phyloP scores from a whole-genome alignment of 2,329 filamentous ascomycete species.

The Claviceps monticola region DNA sequence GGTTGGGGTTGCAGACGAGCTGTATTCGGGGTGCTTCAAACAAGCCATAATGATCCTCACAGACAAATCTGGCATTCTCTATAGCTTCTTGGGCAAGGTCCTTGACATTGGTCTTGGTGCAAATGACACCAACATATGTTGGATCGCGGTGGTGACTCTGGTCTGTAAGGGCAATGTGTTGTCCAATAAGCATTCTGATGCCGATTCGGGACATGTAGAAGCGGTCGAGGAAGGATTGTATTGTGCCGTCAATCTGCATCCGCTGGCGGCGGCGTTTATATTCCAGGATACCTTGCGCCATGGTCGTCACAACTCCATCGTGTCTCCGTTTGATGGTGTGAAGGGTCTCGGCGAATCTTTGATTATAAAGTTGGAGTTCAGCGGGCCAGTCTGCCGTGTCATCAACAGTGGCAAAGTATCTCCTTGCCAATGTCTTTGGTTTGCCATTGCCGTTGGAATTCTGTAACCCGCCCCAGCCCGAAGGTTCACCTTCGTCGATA shows the following conservation, averaged over 20 bases:
- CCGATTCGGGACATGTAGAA: slow-evolving; percentile 99
- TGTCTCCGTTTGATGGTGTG: slow-evolving; percentile 92
- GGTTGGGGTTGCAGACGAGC: slow-evolving; percentile 82
- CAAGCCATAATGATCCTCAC: slow-evolving; percentile 93
- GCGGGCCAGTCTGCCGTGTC: slow-evolving; percentile 84
- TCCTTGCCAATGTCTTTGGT: slow-evolving; percentile 35
- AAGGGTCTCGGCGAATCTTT: slow-evolving; percentile 73
- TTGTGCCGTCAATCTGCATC: slow-evolving; percentile 96
- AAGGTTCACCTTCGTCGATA: slow-evolving; percentile 70
- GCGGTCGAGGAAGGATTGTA: slow-evolving; percentile 92
- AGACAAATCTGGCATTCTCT: slow-evolving; percentile 97
- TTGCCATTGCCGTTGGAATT: slow-evolving; percentile 31
- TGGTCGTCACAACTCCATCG: slow-evolving; percentile 93
- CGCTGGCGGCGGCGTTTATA: slow-evolving; percentile 94
- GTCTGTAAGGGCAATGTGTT: slow-evolving; percentile 93
- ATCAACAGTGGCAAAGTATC: slow-evolving; percentile 85
- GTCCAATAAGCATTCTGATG: slow-evolving; percentile 97
- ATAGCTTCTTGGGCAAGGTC: slow-evolving; percentile 95
- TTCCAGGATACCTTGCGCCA: slow-evolving; percentile 94
- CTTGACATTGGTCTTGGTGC: slow-evolving; percentile 92
- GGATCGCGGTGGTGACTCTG: slow-evolving; percentile 81
- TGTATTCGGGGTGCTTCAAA: slow-evolving; percentile 96
- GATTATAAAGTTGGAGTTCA: slow-evolving; percentile 88
- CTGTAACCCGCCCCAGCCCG: slow-evolving; percentile 36
- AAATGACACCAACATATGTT: slow-evolving; percentile 96